A percentile compares a stretch with the other conserved stretches of the same genome.
Evolutionary conservation across 192 early-diverging fungal genomes (phyloP).

Genomic region (Umbelopsis vinacea): DNA sequence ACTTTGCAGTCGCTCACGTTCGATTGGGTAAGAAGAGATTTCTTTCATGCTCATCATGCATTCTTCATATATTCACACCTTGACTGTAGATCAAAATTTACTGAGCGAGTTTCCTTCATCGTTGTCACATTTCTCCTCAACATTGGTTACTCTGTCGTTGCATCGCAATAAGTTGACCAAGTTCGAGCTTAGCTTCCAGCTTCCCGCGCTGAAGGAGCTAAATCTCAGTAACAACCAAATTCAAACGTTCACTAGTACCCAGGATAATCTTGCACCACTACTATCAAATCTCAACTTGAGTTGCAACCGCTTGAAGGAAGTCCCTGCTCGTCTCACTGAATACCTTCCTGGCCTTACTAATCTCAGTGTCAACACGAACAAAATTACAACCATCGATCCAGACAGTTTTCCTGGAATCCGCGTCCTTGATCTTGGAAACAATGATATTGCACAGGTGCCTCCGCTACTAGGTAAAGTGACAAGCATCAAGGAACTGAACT

Average conservation of each 20-base stretch:
- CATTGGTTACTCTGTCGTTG: slow-evolving; percentile 51
- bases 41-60: neutral
- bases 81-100: slow-evolving; percentile 36
- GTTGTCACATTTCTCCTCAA: slow-evolving; percentile 32
- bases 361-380: slow-evolving; percentile 47
- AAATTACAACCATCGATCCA: slow-evolving; percentile 44
- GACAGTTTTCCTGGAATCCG: slow-evolving; percentile 47
- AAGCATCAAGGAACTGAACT: slow-evolving; percentile 46
- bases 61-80: neutral
- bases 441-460: slow-evolving; percentile 56
- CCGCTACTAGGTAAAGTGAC: slow-evolving; percentile 51
- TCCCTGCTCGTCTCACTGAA: slow-evolving; percentile 45
- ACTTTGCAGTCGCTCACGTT: neutral
- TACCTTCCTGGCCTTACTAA: slow-evolving; percentile 48
- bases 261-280: neutral
- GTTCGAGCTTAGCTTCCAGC: slow-evolving; percentile 47
- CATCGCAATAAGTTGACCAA: slow-evolving; percentile 54
- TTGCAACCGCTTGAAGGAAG: slow-evolving; percentile 37
- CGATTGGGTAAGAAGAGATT: neutral
- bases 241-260: neutral
- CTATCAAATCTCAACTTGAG: slow-evolving; percentile 39
- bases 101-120: slow-evolving; percentile 41
- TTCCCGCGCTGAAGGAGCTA: slow-evolving; percentile 50
- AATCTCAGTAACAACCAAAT: slow-evolving; percentile 32
- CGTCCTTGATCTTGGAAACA: slow-evolving; percentile 57